Evolutionary conservation across 495 filamentous ascomycete genomes (phyloP), one percentile per base, ranked within the genome.

Genomic region (Evernia prunastri): DNA sequence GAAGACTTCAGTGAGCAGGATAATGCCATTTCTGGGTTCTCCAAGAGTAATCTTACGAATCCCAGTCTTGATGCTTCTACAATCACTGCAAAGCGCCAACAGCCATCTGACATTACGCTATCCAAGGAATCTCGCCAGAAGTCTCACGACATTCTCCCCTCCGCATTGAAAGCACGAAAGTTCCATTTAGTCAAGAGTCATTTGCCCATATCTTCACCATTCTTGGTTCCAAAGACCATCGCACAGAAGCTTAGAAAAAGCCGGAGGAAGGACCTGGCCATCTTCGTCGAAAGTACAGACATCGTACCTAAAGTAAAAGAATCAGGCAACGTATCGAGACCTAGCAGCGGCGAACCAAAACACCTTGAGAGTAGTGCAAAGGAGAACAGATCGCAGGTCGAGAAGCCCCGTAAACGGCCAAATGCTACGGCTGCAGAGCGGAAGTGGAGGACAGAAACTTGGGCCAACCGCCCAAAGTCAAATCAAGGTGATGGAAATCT

Each of bases 141-240:
- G 6, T 31, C 11, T 45, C 27, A 40, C 40, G 51, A 49, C 4
- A 25, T 36, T 5, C 20, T 27, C 7, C 25, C 31, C 40, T 11
- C 37, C 23, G 35, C 23, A 7, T 17, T 39, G 20, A 58, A 67
- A 33, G 65, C 65, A 12, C 69, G 69, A 47, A 64, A 57, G 17
- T 71, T 72, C 39, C 71, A 71, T 37, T 54, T 72, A 35, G 63
- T 65, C 37, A 70, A 53, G 56, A 42, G 11, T 43, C 8, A 35
- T 54, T 39, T 29, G 29, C 37, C 63, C 5, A 47, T 29, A 7
- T 60, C 27, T 36, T 27, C 61, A 23, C 49, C 35, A 7, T 39
- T 39, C 25, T 37, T 35, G 29, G 56, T 60, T 31, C 60, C 63
- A 8, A 49, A 58, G 25, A 58, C 51, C 15, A 64, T 49, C 20